Percentiles rank a stretch among this genome's conserved stretches.
Conservation (phyloP, 2,329 filamentous ascomycete species). For the Pseudogymnoascus sp. region DNA sequence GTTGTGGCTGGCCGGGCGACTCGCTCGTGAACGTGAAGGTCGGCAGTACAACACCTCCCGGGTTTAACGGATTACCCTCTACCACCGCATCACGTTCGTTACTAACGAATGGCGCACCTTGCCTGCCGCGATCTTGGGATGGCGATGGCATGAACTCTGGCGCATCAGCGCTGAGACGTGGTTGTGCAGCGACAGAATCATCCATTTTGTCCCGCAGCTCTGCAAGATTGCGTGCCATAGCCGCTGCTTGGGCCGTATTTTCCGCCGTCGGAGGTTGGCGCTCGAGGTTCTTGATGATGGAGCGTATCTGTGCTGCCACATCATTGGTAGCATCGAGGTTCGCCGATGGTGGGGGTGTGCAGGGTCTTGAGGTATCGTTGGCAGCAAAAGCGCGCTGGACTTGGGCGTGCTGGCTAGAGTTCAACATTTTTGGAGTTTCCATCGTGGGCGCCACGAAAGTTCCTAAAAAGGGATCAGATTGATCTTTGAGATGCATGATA, state of each 20-base stretch:
- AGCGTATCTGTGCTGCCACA: neutral
- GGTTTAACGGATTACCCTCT: neutral
- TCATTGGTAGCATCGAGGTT: neutral
- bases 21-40: neutral
- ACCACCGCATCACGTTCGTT: neutral
- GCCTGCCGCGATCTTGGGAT: neutral
- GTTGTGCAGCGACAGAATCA: neutral
- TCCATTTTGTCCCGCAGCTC: constrained; percentile 1
- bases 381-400: neutral
- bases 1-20: neutral
- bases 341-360: neutral
- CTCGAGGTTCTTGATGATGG: neutral
- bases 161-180: neutral
- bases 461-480: neutral
- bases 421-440: neutral
- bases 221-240: neutral
- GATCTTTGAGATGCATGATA: neutral
- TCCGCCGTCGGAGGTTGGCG: neutral
- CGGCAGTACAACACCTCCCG: neutral
- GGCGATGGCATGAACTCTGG: neutral
- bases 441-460: neutral
- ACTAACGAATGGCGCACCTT: neutral
- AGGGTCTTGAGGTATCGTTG: neutral
- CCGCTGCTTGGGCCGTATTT: neutral
- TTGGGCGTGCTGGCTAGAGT: neutral